Evolutionary conservation across 192 early-diverging fungal genomes (phyloP), one percentile per base, ranked within the genome.

Genomic region (Pilaira anomala): DNA sequence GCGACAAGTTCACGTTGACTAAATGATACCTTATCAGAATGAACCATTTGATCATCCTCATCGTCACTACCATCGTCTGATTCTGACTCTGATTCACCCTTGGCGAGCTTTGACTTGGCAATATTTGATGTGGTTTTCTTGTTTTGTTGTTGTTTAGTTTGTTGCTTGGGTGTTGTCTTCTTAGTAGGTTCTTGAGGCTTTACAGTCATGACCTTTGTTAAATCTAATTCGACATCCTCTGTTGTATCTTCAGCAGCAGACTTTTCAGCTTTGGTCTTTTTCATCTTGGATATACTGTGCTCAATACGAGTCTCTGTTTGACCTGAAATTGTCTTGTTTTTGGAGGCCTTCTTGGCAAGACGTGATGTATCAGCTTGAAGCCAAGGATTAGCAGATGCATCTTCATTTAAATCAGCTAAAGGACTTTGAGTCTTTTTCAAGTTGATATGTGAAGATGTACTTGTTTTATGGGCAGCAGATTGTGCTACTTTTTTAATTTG

Each of bases 1-100:
- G 88, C 87, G 33, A 98, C 91, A 33, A 98, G 76, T 28, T 95
- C 90, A 40, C 86, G 83, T 63, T 92, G 91, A 3, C 83, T 79
- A 30, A 86, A 92, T 13, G 79, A 76, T 24, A 73, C 70, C 7
- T 77, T 79, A 48, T 79, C 83, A 18, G 69, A 65, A 59, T 86
- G 84, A 0, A 88, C 81, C 77, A 88, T 81, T 16, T 55, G 63
- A 26, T 67, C 72, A 40, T 65, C 62, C 24, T 72, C 69, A 54
- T 67, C 77, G 0, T 66, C 66, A 21, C 29, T 58, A 29, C 76
- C 78, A 13, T 71, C 75, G 42, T 79, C 72, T 18, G 33, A 53
- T 25, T 76, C 77, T 33, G 62, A 63, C 1, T 66, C 62, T 16
- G 45, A 45, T 26, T 69, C 62, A 12, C 55, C 67, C 18, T 36